These are phyloP conservation scores for Apostasia ramifera DNA, from an alignment of 106 monocot genomes.

Conservation along the genomic window DNA sequence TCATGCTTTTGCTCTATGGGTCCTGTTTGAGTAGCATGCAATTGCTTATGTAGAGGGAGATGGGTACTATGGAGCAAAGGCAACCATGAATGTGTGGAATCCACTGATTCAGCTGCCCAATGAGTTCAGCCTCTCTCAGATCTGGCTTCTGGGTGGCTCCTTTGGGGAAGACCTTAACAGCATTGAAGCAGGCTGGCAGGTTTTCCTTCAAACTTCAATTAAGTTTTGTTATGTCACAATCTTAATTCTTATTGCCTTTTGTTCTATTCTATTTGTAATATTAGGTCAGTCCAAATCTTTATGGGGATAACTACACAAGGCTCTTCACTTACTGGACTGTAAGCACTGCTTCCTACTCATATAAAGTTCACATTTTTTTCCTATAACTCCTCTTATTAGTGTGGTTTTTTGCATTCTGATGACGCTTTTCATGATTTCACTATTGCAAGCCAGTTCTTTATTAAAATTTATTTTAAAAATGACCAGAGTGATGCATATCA, in stretches of 20 bases:
- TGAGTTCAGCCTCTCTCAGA: conserved; percentile 92
- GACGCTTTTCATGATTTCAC: background rate
- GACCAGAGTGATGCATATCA: conserved; percentile 79
- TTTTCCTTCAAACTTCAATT: conserved; percentile 11
- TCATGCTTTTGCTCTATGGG: conserved; percentile 16
- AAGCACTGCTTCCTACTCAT: conserved; percentile 20
- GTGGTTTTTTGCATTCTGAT: background rate
- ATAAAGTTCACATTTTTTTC: background rate
- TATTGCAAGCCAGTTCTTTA: background rate
- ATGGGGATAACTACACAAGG: conserved; percentile 88
- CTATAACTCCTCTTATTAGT: background rate
- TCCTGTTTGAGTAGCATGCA: conserved; percentile 62
- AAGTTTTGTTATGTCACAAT: background rate
- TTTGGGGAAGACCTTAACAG: conserved; percentile 91
- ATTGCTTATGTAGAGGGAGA: conserved; percentile 93
- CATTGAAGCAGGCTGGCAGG: conserved; percentile 99
- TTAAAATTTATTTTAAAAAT: background rate
- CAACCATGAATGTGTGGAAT: conserved; percentile 95
- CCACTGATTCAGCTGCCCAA: conserved; percentile 78
- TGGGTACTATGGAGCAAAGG: conserved; percentile 90
- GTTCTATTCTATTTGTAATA: background rate
- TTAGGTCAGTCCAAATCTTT: conserved; percentile 92
- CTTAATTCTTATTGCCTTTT: conserved; percentile 4
- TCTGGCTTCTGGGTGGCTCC: conserved; percentile 88
- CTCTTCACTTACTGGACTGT: conserved; percentile 99